These are phyloP conservation scores for Dalbergia cochinchinensis DNA, from an alignment of 306 rosid species.

Conservation along the genomic window DNA sequence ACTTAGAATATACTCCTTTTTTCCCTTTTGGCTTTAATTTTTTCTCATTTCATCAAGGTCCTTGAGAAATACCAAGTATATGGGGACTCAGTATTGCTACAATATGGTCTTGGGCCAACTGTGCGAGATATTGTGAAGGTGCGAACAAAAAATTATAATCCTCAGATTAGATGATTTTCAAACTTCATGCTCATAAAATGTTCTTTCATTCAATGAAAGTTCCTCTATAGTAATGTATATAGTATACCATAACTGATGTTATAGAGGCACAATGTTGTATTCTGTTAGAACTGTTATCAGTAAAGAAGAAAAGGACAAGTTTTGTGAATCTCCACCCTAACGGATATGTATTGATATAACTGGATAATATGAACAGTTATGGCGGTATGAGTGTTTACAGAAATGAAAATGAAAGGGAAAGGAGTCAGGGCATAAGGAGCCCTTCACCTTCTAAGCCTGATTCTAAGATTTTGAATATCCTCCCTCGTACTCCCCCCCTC, in stretches of 20 bases:
- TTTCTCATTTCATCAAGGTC: conserved; percentile 55
- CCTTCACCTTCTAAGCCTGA: no score
- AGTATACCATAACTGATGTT: neutral
- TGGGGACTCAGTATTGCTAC: conserved; percentile 82
- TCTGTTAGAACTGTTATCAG: neutral
- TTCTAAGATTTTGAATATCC: no score
- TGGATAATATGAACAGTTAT: no score
- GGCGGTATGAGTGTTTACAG: no score
- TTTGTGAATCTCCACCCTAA: no score
- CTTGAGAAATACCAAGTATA: conserved; percentile 83
- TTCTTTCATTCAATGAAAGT: conserved; percentile 5
- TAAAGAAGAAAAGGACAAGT: no score
- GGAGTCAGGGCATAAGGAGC: no score
- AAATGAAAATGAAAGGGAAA: no score
- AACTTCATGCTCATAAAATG: conserved; percentile 3
- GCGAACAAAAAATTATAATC: conserved; percentile 32
- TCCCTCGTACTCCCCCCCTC: no score
- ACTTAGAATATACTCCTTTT: conserved; percentile 2
- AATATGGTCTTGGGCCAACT: conserved; percentile 75
- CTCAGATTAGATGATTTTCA: conserved; percentile 31
- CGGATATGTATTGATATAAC: no score
- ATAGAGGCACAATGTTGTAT: neutral
- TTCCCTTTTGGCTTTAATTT: neutral
- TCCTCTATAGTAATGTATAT: conserved; percentile 17
- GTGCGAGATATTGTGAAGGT: conserved; percentile 91